Evolutionary conservation across 208 protist species (phyloP).

Genomic region (Trypanosomatidae sp.): DNA sequence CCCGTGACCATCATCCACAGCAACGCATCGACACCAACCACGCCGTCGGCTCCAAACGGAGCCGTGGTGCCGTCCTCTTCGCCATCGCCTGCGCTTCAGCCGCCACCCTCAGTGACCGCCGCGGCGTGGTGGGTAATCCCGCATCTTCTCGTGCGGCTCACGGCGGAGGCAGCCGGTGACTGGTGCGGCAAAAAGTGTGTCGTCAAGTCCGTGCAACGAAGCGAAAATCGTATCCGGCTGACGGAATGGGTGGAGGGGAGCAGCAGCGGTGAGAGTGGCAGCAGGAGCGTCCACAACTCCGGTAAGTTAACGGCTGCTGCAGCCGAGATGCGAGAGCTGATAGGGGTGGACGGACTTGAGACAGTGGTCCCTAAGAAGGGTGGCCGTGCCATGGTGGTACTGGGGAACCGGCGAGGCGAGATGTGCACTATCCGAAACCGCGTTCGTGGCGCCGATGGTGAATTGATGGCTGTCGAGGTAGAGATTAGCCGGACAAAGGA

Average conservation of each 20-base stretch:
- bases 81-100: not conserved
- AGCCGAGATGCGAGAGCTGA: conserved; percentile 53
- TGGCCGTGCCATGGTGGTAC: conserved; percentile 59
- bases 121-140: conserved; percentile 76
- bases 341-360: conserved; percentile 60
- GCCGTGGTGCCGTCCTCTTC: not conserved
- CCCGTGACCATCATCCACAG: conserved; percentile 41
- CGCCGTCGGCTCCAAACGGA: not conserved
- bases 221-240: conserved; percentile 59
- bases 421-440: conserved; percentile 50
- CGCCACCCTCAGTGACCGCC: not conserved
- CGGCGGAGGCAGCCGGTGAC: conserved; percentile 50
- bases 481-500: conserved; percentile 35
- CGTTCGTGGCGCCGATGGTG: conserved; percentile 33
- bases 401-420: conserved; percentile 57
- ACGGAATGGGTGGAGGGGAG: conserved; percentile 13
- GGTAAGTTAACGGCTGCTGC: not conserved
- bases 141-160: conserved; percentile 69
- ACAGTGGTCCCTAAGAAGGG: conserved; percentile 77
- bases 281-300: not conserved
- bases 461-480: conserved; percentile 53
- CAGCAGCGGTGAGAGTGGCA: conserved; percentile 6
- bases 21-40: conserved; percentile 17
- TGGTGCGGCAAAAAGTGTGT: conserved; percentile 74
- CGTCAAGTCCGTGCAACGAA: conserved; percentile 47